phyloP scores from a whole-genome alignment of 352 stramenopile species.

The Globisporangium rhizosaccharum region DNA sequence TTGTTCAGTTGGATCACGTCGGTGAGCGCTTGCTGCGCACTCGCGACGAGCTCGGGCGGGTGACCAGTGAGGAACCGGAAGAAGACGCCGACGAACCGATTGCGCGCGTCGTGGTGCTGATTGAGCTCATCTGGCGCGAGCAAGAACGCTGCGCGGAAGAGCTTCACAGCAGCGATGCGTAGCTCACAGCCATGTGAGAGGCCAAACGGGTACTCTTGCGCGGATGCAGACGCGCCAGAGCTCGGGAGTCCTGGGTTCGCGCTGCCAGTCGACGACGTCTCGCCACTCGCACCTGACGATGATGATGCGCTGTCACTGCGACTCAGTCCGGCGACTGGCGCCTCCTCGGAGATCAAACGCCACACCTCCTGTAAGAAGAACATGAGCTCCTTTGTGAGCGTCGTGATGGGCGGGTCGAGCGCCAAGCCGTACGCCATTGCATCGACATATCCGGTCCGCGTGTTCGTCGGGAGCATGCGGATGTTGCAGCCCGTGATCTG shows the following conservation, averaged over 20 bases:
- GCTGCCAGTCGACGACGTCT: constrained; percentile 8
- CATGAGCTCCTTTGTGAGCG: constrained; percentile 82
- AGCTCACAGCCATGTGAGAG: constrained; percentile 77
- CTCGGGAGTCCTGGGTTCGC: constrained; percentile 9
- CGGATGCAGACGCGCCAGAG: constrained; percentile 36
- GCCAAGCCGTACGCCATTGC: constrained; percentile 77
- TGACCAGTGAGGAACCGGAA: constrained; percentile 89
- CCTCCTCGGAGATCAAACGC: constrained; percentile 77
- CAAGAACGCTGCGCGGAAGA: constrained; percentile 84
- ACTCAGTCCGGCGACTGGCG: constrained; percentile 18
- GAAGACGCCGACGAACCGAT: constrained; percentile 86
- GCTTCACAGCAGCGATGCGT: constrained; percentile 81
- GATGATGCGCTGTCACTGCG: constrained; percentile 12
- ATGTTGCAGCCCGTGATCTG: constrained; percentile 80
- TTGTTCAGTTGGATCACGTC: constrained; percentile 85
- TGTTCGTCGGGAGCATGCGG: constrained; percentile 58
- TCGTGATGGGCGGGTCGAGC: constrained; percentile 74
- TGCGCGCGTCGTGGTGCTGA: constrained; percentile 77
- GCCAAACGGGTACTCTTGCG: constrained; percentile 85
- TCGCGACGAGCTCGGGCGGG: constrained; percentile 73
- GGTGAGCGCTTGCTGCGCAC: constrained; percentile 75
- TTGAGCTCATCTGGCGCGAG: constrained; percentile 80
- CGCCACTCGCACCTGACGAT: constrained; percentile 20
- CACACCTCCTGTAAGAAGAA: constrained; percentile 84
- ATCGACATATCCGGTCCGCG: constrained; percentile 78